These are phyloP conservation scores for Gossypium raimondii DNA, from an alignment of 345 rosid genomes.

Conservation along the genomic window DNA sequence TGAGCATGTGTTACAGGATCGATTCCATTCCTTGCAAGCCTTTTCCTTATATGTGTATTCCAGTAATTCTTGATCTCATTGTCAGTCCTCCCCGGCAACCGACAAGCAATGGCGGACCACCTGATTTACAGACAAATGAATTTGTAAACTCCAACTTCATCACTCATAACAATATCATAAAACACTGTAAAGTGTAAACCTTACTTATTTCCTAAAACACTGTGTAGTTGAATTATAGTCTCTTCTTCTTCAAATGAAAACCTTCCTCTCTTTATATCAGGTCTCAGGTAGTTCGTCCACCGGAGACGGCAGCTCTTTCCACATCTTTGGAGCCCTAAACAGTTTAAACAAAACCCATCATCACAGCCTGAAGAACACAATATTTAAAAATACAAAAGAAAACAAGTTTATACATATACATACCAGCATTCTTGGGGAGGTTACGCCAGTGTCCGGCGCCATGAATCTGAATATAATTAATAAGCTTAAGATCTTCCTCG, in stretches of 20 bases:
- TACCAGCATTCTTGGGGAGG: no score
- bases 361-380: no score
- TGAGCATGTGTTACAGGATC: conserved; percentile 92
- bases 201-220: conserved; percentile 89
- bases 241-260: conserved; percentile 40
- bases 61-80: conserved; percentile 92
- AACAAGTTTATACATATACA: no score
- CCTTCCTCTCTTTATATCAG: conserved; percentile 59
- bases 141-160: no score
- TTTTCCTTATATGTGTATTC: conserved; percentile 58
- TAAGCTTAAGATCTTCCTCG: conserved; percentile 69
- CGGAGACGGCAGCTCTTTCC: no score
- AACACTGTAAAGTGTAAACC: conserved; percentile 26
- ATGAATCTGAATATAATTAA: conserved; percentile 49
- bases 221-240: conserved; percentile 67
- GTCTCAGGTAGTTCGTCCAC: conserved; percentile 27
- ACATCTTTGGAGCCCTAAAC: no score
- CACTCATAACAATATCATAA: no score
- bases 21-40: conserved; percentile 70
- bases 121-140: no score
- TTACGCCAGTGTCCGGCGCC: conserved; percentile 36
- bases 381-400: no score
- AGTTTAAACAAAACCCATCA: no score
- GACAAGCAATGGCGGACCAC: no score
- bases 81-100: conserved; percentile 77